phyloP scores from a whole-genome alignment of 768 basidiomycete genomes.

The Dendrothele bispora region DNA sequence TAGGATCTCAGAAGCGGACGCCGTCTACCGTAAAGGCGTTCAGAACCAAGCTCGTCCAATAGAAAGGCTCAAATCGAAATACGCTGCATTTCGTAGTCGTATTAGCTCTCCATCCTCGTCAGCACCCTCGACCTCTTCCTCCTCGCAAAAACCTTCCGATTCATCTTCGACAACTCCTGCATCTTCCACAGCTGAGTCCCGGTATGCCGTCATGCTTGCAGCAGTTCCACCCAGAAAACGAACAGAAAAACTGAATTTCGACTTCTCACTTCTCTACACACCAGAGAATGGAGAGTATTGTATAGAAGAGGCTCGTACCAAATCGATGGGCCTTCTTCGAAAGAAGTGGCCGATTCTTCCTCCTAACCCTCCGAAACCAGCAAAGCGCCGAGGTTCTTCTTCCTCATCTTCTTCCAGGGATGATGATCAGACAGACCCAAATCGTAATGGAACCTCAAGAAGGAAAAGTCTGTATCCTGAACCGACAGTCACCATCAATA shows the following conservation, averaged over 20 bases:
- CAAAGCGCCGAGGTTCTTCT: slow-evolving; percentile 26
- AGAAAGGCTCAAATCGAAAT: slow-evolving; percentile 79
- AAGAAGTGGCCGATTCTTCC: slow-evolving; percentile 83
- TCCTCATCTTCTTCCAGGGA: slow-evolving; percentile 36
- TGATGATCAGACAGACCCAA: slow-evolving; percentile 52
- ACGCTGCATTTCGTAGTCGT: slow-evolving; percentile 75
- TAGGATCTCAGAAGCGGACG: slow-evolving; percentile 78
- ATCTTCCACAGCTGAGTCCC: slow-evolving; percentile 40
- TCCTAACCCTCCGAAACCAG: slow-evolving; percentile 30
- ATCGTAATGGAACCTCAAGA: slow-evolving; percentile 46
- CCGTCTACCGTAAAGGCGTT: slow-evolving; percentile 81
- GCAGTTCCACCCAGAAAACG: slow-evolving; percentile 69
- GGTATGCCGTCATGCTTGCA: slow-evolving; percentile 74
- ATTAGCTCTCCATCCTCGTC: slow-evolving; percentile 22
- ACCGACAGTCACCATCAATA: slow-evolving; percentile 94
- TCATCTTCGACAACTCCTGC: slow-evolving; percentile 27
- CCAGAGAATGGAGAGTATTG: slow-evolving; percentile 80
- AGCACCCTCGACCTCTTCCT: slow-evolving; percentile 30
- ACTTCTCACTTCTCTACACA: slow-evolving; percentile 71
- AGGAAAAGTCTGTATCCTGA: slow-evolving; percentile 54
- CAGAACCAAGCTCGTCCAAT: slow-evolving; percentile 77
- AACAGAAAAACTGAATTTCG: slow-evolving; percentile 69
- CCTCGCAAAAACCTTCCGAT: slow-evolving; percentile 19
- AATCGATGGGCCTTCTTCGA: slow-evolving; percentile 77
- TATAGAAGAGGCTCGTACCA: slow-evolving; percentile 79